Percentiles rank a stretch among this genome's conserved stretches.
Evolutionary conservation across 2,329 filamentous ascomycete genomes (phyloP).

Genomic region (Fulvia fulva): DNA sequence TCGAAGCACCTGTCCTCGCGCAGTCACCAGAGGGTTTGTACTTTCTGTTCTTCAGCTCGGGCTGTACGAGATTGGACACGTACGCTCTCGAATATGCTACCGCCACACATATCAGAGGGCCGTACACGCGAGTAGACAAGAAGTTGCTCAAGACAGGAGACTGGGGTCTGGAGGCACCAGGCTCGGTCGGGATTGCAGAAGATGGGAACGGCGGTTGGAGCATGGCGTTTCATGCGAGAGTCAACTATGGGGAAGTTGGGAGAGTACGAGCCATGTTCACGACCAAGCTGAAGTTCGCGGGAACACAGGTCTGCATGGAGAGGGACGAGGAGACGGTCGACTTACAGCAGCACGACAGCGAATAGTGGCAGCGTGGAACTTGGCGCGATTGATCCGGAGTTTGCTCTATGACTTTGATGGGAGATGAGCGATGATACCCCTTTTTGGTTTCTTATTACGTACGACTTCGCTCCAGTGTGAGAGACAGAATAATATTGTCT

Average conservation of each 20-base stretch:
- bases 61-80: conserved; percentile 28
- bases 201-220: conserved; percentile 23
- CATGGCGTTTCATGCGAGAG: conserved; percentile 34
- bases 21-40: conserved; percentile 29
- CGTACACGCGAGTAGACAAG: conserved; percentile 27
- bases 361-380: not conserved
- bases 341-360: not conserved
- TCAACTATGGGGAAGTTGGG: conserved; percentile 21
- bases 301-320: conserved; percentile 19
- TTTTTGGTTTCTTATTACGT: no score
- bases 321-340: not conserved
- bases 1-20: conserved; percentile 34
- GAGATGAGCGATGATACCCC: not conserved
- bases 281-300: conserved; percentile 26
- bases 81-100: conserved; percentile 36
- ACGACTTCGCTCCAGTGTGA: no score
- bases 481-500: no score
- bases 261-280: conserved; percentile 34
- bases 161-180: conserved; percentile 32
- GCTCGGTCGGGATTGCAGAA: conserved; percentile 26
- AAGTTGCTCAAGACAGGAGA: conserved; percentile 29
- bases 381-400: not conserved
- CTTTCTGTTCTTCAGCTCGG: conserved; percentile 37
- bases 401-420: not conserved
- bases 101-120: conserved; percentile 26